Evolutionary conservation across 2,329 filamentous ascomycete species (phyloP).

Genomic region (Arachnomyces sp.): DNA sequence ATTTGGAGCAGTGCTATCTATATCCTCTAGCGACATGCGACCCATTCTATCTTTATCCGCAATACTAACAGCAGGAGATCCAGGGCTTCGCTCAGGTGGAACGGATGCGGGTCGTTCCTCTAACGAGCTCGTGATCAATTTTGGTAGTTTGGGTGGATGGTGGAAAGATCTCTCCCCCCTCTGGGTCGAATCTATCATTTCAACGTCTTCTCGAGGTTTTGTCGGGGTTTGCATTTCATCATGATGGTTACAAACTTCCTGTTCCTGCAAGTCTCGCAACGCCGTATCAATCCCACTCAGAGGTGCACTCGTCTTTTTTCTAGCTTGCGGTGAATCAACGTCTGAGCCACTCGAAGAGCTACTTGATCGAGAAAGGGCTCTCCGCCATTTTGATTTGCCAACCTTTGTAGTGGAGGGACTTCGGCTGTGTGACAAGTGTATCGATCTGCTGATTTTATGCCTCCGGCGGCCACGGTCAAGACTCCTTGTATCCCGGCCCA

Average conservation of each 20-base stretch:
- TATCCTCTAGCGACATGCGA: constrained; percentile 35
- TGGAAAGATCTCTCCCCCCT: background rate
- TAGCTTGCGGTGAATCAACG: constrained; percentile 20
- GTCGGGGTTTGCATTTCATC: no score
- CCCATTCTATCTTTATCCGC: constrained; percentile 22
- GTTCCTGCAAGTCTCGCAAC: constrained; percentile 7
- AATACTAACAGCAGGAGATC: constrained; percentile 47
- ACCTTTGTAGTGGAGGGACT: constrained; percentile 42
- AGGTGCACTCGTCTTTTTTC: constrained; percentile 32
- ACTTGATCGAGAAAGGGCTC: constrained; percentile 46
- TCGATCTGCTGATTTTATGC: constrained; percentile 53
- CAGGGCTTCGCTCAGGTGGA: constrained; percentile 47
- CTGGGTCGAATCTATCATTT: constrained; percentile 1
- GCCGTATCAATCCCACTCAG: constrained; percentile 21
- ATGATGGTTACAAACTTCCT: no score
- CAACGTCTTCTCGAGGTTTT: no score
- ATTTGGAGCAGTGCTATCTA: constrained; percentile 38
- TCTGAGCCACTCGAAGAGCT: constrained; percentile 52
- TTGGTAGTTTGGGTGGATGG: background rate
- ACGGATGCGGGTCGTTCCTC: constrained; percentile 35
- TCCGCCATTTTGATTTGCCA: constrained; percentile 47
- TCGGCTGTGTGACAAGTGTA: constrained; percentile 50
- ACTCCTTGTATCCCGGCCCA: constrained; percentile 39
- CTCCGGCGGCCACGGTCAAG: constrained; percentile 50
- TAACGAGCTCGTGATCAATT: background rate